phyloP scores from a whole-genome alignment of 495 filamentous ascomycete species.

The Trichoderma orchidacearum region DNA sequence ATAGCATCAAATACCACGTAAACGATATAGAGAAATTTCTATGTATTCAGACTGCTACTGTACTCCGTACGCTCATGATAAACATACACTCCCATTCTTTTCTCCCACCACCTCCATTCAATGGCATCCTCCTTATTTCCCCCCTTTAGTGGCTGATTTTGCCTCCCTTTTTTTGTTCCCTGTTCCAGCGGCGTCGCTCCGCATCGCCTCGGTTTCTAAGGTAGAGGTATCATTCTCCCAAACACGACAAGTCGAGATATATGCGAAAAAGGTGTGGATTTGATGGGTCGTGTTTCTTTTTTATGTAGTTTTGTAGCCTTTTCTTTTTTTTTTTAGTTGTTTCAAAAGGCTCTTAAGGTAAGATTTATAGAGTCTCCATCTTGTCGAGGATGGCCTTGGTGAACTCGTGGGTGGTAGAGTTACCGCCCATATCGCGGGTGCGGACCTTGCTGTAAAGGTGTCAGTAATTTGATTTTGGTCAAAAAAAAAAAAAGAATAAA shows the following conservation, averaged over 20 bases:
- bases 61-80: not conserved
- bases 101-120: not conserved
- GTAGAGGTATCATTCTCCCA: not conserved
- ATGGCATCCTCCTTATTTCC: not conserved
- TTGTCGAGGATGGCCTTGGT: constrained; percentile 82
- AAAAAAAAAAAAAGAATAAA: not conserved
- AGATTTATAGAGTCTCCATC: constrained; percentile 55
- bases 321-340: not conserved
- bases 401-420: constrained; percentile 82
- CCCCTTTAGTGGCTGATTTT: not conserved
- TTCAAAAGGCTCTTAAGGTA: too few species aligned
- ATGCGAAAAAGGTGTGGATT: not conserved
- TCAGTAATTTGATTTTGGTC: too few species aligned
- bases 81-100: not conserved
- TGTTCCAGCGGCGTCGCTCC: not conserved
- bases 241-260: not conserved
- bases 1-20: not conserved
- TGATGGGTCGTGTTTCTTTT: not conserved
- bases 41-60: not conserved
- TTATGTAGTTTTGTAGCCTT: not conserved
- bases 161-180: not conserved
- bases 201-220: not conserved
- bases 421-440: constrained; percentile 91
- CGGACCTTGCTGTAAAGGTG: constrained; percentile 48
- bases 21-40: not conserved